A percentile compares a stretch with the other conserved stretches of the same genome.
phyloP scores from a whole-genome alignment of 1,284 basidiomycete species.

The Ustilago vetiveriae region DNA sequence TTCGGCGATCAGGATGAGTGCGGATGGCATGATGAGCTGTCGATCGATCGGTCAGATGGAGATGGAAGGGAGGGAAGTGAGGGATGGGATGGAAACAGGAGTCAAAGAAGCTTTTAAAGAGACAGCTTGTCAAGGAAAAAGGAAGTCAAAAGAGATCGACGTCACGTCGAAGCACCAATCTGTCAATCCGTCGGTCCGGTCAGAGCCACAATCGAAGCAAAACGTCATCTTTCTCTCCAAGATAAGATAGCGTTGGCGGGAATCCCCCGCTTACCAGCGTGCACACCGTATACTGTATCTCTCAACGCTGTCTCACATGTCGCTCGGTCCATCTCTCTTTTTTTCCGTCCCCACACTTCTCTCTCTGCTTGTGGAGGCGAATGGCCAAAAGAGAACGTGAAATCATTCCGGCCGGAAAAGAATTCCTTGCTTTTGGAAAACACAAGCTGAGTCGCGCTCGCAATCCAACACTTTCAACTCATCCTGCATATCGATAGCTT shows the following conservation, averaged over 20 bases:
- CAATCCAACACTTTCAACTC: slow-evolving; percentile 1
- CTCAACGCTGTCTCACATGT: too few relatives aligned
- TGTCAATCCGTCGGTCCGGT: too few relatives aligned
- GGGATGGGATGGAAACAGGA: too few relatives aligned
- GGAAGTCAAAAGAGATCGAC: slow-evolving; percentile 1
- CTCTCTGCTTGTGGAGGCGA: too few relatives aligned
- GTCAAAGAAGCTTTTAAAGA: neutral
- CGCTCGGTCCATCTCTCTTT: too few relatives aligned
- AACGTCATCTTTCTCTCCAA: neutral
- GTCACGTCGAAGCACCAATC: neutral
- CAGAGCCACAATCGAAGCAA: too few relatives aligned
- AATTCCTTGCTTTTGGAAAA: neutral
- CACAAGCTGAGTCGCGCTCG: neutral
- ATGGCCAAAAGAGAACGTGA: too few relatives aligned
- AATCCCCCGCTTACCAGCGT: too few relatives aligned
- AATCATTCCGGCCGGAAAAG: slow-evolving; percentile 2
- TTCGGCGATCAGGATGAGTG: slow-evolving; percentile 77
- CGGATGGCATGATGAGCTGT: neutral
- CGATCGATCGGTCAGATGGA: neutral
- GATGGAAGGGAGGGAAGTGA: neutral
- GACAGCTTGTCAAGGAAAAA: neutral
- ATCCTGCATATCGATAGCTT: too few relatives aligned
- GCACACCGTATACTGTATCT: too few relatives aligned
- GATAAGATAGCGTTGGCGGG: neutral
- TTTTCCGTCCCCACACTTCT: too few relatives aligned